Conservation (phyloP, 179 eudicot genomes). For the Gypsophila paniculata region DNA sequence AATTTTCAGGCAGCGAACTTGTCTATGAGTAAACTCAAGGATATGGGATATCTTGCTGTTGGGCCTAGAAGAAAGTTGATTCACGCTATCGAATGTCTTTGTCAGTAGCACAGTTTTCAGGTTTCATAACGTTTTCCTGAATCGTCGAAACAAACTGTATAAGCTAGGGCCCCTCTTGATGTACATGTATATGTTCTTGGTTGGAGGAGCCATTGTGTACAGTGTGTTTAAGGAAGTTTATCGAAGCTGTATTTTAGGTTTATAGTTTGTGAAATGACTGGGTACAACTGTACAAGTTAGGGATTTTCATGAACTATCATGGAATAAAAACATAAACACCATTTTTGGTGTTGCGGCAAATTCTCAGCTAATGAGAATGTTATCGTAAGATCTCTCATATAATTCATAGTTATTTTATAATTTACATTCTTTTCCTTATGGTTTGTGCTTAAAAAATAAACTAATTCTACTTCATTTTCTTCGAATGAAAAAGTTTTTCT, state of each 20-base stretch:
- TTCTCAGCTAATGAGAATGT: too few relatives aligned
- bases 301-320: too few relatives aligned
- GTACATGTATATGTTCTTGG: conserved; percentile 11
- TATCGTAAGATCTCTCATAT: too few relatives aligned
- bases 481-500: too few relatives aligned
- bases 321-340: too few relatives aligned
- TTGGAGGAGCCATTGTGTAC: not conserved
- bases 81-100: conserved; percentile 83
- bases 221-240: not conserved
- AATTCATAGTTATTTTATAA: too few relatives aligned
- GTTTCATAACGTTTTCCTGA: conserved; percentile 6
- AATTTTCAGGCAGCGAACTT: conserved; percentile 65
- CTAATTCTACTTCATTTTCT: too few relatives aligned
- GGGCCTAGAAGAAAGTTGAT: conserved; percentile 94
- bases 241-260: not conserved
- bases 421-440: too few relatives aligned
- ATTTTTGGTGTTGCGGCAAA: too few relatives aligned
- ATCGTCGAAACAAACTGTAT: not conserved
- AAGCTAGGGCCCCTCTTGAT: conserved; percentile 1
- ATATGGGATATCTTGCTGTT: conserved; percentile 83
- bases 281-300: too few relatives aligned
- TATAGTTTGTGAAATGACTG: too few relatives aligned
- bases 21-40: conserved; percentile 84
- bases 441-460: too few relatives aligned
- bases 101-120: conserved; percentile 42